phyloP scores from a whole-genome alignment of 768 basidiomycete genomes.

The Tubosaeta brunneosetosa region DNA sequence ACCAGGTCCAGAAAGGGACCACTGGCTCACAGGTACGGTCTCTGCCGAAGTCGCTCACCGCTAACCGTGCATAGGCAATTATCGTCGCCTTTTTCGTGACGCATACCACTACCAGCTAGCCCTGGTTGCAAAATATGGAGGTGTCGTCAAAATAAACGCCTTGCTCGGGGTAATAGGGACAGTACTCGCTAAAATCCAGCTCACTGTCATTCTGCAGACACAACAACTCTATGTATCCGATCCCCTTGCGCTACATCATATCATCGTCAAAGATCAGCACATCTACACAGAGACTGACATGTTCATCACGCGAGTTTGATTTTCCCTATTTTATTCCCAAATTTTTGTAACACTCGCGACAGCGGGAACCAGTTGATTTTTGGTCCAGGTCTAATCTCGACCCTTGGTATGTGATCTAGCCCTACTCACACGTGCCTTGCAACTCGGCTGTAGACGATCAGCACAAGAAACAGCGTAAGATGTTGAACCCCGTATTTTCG shows the following conservation, averaged over 20 bases:
- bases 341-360: not conserved
- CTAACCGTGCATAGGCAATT: constrained; percentile 26
- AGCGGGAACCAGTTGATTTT: constrained; percentile 32
- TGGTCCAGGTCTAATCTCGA: constrained; percentile 35
- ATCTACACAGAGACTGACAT: constrained; percentile 35
- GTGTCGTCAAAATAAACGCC: constrained; percentile 32
- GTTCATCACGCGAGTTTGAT: constrained; percentile 28
- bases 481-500: constrained; percentile 33
- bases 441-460: constrained; percentile 21
- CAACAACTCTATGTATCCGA: constrained; percentile 35
- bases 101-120: constrained; percentile 29
- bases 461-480: constrained; percentile 30
- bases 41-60: too few species aligned
- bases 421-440: constrained; percentile 1
- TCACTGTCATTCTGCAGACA: constrained; percentile 10
- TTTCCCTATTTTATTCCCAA: not conserved
- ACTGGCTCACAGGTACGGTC: constrained; percentile 35
- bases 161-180: constrained; percentile 29
- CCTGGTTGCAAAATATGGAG: constrained; percentile 31
- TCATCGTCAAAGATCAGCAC: constrained; percentile 34
- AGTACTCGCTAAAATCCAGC: not conserved
- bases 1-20: constrained; percentile 30
- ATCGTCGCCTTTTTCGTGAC: constrained; percentile 30
- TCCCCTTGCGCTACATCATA: constrained; percentile 35
- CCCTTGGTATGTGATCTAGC: constrained; percentile 27